phyloP scores from a whole-genome alignment of 2,329 filamentous ascomycete species.

The Pyricularia pennisetigena region DNA sequence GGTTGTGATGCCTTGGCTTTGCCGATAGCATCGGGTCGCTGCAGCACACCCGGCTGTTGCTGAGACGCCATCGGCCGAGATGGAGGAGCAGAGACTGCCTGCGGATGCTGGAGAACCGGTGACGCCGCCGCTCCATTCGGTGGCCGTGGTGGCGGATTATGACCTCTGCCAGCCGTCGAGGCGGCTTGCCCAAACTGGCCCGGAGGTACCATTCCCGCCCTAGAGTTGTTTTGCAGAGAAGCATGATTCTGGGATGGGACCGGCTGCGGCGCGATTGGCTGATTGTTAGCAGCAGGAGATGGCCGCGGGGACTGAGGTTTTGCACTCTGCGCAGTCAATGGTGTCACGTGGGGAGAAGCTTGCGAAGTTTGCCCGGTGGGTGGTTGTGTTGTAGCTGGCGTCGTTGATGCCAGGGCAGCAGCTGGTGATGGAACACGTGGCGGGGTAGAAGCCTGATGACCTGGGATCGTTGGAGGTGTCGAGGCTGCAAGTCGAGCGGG shows the following conservation, averaged over 20 bases:
- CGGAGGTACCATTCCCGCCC: neutral
- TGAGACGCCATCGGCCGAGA: constrained; percentile 15
- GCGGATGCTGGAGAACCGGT: constrained; percentile 25
- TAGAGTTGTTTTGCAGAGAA: neutral
- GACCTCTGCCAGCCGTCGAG: constrained; percentile 3
- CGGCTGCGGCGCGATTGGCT: neutral
- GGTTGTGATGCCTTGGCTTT: constrained; percentile 20
- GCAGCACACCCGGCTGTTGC: constrained; percentile 18
- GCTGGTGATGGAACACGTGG: neutral
- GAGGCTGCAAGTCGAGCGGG: neutral
- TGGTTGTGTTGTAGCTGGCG: neutral
- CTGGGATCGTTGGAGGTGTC: neutral
- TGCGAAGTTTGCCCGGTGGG: neutral
- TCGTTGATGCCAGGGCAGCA: neutral
- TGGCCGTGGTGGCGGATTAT: constrained; percentile 3
- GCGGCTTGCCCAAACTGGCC: constrained; percentile 2
- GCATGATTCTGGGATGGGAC: neutral
- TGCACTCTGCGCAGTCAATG: neutral
- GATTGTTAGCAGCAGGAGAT: neutral
- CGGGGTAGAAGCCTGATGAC: neutral
- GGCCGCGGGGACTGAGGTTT: neutral
- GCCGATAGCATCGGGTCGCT: constrained; percentile 20
- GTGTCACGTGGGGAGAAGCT: neutral
- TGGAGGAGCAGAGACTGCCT: constrained; percentile 20
- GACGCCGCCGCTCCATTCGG: constrained; percentile 9